These are phyloP conservation scores for Dovyalis caffra DNA, from an alignment of 345 rosid genomes.

Conservation along the genomic window DNA sequence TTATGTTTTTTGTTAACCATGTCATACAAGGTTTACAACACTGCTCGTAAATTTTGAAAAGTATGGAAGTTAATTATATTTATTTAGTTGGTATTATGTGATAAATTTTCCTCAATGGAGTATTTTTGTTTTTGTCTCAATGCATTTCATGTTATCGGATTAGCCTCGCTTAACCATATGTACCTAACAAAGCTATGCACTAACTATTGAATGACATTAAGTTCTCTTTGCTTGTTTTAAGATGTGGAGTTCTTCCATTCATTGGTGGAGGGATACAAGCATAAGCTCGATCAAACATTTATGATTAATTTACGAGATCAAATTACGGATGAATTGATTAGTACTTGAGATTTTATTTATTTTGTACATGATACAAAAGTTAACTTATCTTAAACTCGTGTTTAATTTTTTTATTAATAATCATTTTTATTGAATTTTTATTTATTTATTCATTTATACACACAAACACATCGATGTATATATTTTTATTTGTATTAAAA, in stretches of 20 bases:
- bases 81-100: neutral
- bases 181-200: slow-evolving; percentile 1
- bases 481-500: no score
- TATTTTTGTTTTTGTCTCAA: neutral
- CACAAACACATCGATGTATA: no score
- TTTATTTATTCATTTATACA: no score
- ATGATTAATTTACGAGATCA: no score
- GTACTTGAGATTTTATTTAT: no score
- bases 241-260: slow-evolving; percentile 44
- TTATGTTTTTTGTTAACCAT: neutral
- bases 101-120: neutral
- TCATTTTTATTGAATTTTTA: no score
- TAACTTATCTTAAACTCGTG: no score
- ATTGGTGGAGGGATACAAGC: no score
- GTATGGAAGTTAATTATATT: neutral
- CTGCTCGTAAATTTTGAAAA: neutral
- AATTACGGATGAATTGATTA: no score
- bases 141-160: neutral
- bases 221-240: slow-evolving; percentile 46
- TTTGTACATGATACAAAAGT: no score
- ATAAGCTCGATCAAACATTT: no score
- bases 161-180: neutral
- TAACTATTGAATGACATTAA: slow-evolving; percentile 19
- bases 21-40: neutral
- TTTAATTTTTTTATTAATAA: no score